A percentile compares a stretch with the other conserved stretches of the same genome.
phyloP scores from a whole-genome alignment of 2,329 filamentous ascomycete species.

The Trichoderma breve region DNA sequence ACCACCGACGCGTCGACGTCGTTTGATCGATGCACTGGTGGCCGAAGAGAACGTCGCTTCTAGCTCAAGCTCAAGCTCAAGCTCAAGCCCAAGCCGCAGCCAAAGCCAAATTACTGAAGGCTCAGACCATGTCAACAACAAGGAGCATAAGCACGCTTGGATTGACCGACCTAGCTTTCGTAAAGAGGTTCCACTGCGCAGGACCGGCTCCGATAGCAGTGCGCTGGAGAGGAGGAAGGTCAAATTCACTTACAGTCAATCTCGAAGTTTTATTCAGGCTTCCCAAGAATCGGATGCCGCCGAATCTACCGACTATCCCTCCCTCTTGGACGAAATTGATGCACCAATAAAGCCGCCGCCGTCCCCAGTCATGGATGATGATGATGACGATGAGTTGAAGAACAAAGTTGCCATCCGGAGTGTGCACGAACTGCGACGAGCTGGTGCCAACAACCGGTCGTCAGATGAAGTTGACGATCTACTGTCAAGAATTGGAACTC shows the following conservation, averaged over 20 bases:
- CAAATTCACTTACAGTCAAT: slow-evolving; percentile 38
- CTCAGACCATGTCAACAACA: neutral
- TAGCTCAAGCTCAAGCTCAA: neutral
- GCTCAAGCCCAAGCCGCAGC: neutral
- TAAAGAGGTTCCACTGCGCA: slow-evolving; percentile 25
- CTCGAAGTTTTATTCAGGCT: slow-evolving; percentile 31
- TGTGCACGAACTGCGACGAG: slow-evolving; percentile 64
- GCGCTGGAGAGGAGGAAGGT: slow-evolving; percentile 33
- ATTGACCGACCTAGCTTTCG: slow-evolving; percentile 16
- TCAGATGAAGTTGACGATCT: slow-evolving; percentile 65
- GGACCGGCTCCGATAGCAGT: slow-evolving; percentile 28
- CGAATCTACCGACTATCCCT: slow-evolving; percentile 18
- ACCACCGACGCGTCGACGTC: slow-evolving; percentile 9
- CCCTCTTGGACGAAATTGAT: slow-evolving; percentile 24
- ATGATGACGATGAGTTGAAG: slow-evolving; percentile 37
- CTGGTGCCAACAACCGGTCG: slow-evolving; percentile 64
- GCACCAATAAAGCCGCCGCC: slow-evolving; percentile 25
- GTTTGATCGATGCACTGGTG: slow-evolving; percentile 20
- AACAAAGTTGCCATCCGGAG: slow-evolving; percentile 55
- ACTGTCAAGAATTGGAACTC: slow-evolving; percentile 57
- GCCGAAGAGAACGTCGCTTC: neutral
- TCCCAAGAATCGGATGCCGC: slow-evolving; percentile 29
- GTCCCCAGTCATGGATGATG: slow-evolving; percentile 29
- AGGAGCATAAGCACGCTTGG: slow-evolving; percentile 4
- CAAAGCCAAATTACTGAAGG: neutral